Evolutionary conservation across 495 filamentous ascomycete genomes (phyloP), one percentile per base, ranked within the genome.

Genomic region (Cudoniella acicularis): DNA sequence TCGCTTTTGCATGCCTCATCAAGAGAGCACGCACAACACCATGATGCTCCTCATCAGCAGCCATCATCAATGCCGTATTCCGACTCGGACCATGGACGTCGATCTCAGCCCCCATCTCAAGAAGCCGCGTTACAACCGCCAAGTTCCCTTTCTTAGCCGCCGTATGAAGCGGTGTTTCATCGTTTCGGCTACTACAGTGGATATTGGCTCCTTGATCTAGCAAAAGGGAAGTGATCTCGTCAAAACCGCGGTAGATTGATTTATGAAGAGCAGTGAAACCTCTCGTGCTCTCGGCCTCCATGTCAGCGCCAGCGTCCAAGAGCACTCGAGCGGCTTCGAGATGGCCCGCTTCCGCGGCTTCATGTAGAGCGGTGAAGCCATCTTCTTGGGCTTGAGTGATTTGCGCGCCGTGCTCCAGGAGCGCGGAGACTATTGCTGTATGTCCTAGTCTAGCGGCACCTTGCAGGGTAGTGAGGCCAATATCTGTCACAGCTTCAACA

Each of bases 81-180:
- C 13, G 6, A 36, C 13, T 47, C 6, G 8, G 8, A 8, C 6
- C 43, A 6, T 6, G n/a, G 20, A 17, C 20, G 10, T 63, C 27
- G 9, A 69, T 22, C 48, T 63, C 43, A 16, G 67, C 66, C 6
- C 66, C 66, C 21, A 46, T 40, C 9, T 52, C 66, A 0, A 67
- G 24, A 1, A 68, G 53, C 22, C 46, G 46, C 17, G 45, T 53
- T 3, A 61, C 30, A 4, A 36, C 30, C 4, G 6, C 17, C n/a
- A 47, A 4, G 20, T 47, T 47, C 8, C 43, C 43, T 17, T n/a
- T 21, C 20, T n/a, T 21, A 17, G 43, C 43, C 8, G 43, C 43
- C 17, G 6, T n/a, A 8, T 47, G 16, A 8, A 47, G n/a, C 17
- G 43, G 30, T 4, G 30, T 36, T 13, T 36, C 30, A 4, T 36